Evolutionary conservation across 2,329 filamentous ascomycete species (phyloP).

Genomic region (Penicillium glabrum): DNA sequence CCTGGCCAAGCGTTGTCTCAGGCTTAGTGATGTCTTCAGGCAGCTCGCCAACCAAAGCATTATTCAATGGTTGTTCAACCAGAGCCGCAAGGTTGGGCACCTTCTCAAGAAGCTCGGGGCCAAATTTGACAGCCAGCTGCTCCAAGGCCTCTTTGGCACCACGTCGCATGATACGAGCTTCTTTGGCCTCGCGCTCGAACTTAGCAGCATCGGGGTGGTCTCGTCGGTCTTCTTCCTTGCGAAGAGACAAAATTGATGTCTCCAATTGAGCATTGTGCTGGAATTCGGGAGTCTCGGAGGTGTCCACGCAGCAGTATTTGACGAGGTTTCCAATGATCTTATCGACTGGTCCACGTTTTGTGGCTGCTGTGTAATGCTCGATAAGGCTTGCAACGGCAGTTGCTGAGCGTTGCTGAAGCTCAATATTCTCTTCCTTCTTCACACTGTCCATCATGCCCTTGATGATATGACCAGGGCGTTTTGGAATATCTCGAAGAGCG

Average conservation of each 20-base stretch:
- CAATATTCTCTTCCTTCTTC: constrained; percentile 88
- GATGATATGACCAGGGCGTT: constrained; percentile 90
- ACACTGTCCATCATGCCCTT: constrained; percentile 98
- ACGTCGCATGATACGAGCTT: constrained; percentile 83
- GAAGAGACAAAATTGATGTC: constrained; percentile 82
- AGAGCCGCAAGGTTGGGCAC: constrained; percentile 78
- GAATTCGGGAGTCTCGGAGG: constrained; percentile 95
- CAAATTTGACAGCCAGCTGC: constrained; percentile 78
- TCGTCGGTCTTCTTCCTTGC: constrained; percentile 93
- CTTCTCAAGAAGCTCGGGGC: constrained; percentile 71
- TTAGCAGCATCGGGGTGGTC: constrained; percentile 89
- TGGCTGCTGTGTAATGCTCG: constrained; percentile 77
- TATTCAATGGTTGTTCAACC: constrained; percentile 77
- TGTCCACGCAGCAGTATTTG: constrained; percentile 97
- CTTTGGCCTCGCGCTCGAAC: constrained; percentile 85
- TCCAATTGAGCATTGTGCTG: constrained; percentile 76
- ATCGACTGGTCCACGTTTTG: constrained; percentile 81
- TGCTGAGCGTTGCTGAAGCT: constrained; percentile 83
- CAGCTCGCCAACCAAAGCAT: constrained; percentile 69
- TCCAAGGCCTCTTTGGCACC: constrained; percentile 94
- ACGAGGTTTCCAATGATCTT: constrained; percentile 95
- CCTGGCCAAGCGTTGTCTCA: constrained; percentile 76
- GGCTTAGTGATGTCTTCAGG: constrained; percentile 72
- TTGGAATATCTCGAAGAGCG: constrained; percentile 81
- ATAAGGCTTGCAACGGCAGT: constrained; percentile 81